Evolutionary conservation across 148 eudicot genomes (phyloP).

Genomic region (Chenopodium formosanum): DNA sequence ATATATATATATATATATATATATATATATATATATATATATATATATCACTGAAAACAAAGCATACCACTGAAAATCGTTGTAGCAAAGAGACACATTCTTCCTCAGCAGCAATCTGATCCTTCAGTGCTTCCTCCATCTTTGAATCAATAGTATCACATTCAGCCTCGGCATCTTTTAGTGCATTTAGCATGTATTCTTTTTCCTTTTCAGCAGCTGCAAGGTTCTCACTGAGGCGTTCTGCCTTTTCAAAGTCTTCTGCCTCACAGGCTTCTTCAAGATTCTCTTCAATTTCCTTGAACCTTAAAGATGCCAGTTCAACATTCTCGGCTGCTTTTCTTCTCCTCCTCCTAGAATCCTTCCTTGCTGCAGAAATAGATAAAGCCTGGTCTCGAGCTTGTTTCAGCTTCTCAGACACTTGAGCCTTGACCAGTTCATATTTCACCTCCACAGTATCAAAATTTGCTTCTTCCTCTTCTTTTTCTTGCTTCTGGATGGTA

Average conservation of each 20-base stretch:
- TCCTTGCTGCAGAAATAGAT: constrained; percentile 50
- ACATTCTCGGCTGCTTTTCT: constrained; percentile 59
- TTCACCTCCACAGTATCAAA: constrained; percentile 34
- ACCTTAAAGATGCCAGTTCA: constrained; percentile 44
- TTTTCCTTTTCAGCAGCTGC: constrained; percentile 64
- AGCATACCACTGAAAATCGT: constrained; percentile 46
- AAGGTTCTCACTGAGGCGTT: constrained; percentile 62
- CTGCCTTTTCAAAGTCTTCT: constrained; percentile 82
- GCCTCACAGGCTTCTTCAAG: constrained; percentile 81
- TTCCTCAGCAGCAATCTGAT: constrained; percentile 63
- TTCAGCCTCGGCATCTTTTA: constrained; percentile 61
- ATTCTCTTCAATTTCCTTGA: constrained; percentile 59
- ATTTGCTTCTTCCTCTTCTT: constrained; percentile 18
- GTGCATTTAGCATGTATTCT: constrained; percentile 36
- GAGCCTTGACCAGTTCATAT: constrained; percentile 47
- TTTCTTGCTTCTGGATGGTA: constrained; percentile 17
- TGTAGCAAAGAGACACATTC: constrained; percentile 60
- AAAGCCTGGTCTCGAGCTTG: constrained; percentile 38
- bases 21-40: no score
- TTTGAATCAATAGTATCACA: constrained; percentile 58
- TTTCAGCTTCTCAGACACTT: constrained; percentile 47
- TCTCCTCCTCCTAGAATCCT: constrained; percentile 54
- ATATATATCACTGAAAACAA: not conserved
- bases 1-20: no score
- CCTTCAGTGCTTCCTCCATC: constrained; percentile 60